Conservation (phyloP, 495 filamentous ascomycete genomes). For the Trypethelium eluteriae region DNA sequence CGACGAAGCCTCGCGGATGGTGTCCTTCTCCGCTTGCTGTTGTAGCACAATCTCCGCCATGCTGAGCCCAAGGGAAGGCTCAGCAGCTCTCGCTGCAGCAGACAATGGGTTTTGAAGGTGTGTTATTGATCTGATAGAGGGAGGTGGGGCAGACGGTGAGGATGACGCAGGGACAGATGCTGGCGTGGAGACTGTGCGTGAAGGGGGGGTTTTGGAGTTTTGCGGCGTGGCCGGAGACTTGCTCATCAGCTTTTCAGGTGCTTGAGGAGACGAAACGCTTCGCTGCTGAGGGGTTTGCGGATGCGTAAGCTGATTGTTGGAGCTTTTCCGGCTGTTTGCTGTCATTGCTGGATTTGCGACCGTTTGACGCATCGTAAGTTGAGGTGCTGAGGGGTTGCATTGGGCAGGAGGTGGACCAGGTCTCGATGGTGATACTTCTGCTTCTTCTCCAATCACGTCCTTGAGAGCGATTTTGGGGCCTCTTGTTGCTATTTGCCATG, state of each 20-base stretch:
- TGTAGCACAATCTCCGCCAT: slow-evolving; percentile 84
- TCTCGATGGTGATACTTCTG: slow-evolving; percentile 22
- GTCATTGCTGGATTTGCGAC: slow-evolving; percentile 45
- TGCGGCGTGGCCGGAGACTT: background rate
- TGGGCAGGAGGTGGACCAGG: slow-evolving; percentile 21
- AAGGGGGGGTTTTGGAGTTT: slow-evolving; percentile 2
- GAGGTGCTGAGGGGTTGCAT: slow-evolving; percentile 37
- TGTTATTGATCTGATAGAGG: slow-evolving; percentile 1
- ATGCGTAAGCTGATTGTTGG: slow-evolving; percentile 24
- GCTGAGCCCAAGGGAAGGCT: slow-evolving; percentile 57
- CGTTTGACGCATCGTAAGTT: slow-evolving; percentile 58
- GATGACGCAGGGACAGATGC: slow-evolving; percentile 10
- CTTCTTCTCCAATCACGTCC: slow-evolving; percentile 32
- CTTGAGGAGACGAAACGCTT: slow-evolving; percentile 17
- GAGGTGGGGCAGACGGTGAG: slow-evolving; percentile 7
- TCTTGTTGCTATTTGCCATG: slow-evolving; percentile 56
- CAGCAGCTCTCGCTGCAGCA: slow-evolving; percentile 28
- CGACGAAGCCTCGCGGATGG: slow-evolving; percentile 66
- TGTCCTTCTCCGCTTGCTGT: slow-evolving; percentile 76
- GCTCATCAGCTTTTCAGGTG: background rate
- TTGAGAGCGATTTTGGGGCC: slow-evolving; percentile 35
- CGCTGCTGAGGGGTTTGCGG: slow-evolving; percentile 19
- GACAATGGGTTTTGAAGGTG: background rate
- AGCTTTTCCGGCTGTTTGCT: slow-evolving; percentile 29
- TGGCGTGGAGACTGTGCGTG: background rate